Evolutionary conservation across 2,329 filamentous ascomycete species (phyloP).

Genomic region (Dactylellina haptotyla): DNA sequence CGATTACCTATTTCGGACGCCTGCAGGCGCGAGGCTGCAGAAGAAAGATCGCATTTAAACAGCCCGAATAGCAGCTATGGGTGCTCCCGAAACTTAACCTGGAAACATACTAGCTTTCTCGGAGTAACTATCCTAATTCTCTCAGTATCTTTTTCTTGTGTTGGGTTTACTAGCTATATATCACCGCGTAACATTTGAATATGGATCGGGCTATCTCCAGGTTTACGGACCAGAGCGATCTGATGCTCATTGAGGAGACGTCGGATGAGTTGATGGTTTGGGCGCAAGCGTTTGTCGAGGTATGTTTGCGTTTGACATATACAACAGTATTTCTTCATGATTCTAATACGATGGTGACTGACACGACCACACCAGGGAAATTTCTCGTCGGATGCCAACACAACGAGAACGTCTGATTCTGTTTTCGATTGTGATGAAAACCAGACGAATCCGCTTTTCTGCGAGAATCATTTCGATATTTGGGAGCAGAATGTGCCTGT

Average conservation of each 20-base stretch:
- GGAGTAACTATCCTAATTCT: too few species aligned
- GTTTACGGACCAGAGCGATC: neutral
- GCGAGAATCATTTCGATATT: neutral
- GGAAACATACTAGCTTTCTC: too few species aligned
- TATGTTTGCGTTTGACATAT: neutral
- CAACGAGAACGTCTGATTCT: too few species aligned
- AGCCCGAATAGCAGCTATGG: too few species aligned
- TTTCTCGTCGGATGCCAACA: neutral
- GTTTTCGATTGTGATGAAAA: neutral
- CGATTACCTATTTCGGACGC: constrained; percentile 1
- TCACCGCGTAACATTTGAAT: too few species aligned
- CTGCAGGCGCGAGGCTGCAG: neutral
- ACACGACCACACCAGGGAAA: too few species aligned
- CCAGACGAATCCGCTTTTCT: neutral
- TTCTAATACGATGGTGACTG: too few species aligned
- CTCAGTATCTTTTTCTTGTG: too few species aligned
- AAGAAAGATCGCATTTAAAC: neutral
- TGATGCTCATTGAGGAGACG: neutral
- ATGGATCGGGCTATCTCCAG: neutral
- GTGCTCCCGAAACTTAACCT: too few species aligned
- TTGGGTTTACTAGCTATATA: too few species aligned
- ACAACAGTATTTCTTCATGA: too few species aligned
- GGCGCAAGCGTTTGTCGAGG: neutral
- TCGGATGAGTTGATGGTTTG: neutral
- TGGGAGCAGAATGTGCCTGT: neutral